phyloP scores from a whole-genome alignment of 2,329 filamentous ascomycete genomes.

The Immersiporthe knoxdaviesiana region DNA sequence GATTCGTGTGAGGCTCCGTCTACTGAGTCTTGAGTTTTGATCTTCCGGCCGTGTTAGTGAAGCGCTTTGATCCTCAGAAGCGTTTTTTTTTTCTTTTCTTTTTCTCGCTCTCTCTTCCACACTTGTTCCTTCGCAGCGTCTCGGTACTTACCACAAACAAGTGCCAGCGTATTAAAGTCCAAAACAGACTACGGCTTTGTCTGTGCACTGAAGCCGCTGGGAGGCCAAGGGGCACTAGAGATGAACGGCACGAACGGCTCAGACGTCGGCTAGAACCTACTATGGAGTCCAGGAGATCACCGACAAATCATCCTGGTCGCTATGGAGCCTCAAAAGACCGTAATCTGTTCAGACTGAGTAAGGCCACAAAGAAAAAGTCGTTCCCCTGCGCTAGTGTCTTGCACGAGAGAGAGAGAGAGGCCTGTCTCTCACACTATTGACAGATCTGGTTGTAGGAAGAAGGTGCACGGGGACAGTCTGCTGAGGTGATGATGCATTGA shows the following conservation, averaged over 20 bases:
- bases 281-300: constrained; percentile 2
- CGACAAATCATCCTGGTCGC: background rate
- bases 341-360: background rate
- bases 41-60: background rate
- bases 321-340: background rate
- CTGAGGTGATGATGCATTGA: background rate
- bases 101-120: background rate
- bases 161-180: background rate
- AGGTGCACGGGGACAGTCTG: background rate
- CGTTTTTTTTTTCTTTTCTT: background rate
- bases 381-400: constrained; percentile 2
- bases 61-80: background rate
- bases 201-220: constrained; percentile 2
- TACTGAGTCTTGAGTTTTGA: background rate
- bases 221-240: background rate
- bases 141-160: background rate
- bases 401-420: background rate
- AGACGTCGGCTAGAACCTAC: background rate
- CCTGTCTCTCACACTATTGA: background rate
- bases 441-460: background rate
- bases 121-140: background rate
- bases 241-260: background rate
- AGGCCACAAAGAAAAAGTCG: background rate
- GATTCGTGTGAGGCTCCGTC: background rate
- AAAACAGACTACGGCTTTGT: background rate